Conservation (phyloP, 2,329 filamentous ascomycete species). For the Fusarium beomiforme region DNA sequence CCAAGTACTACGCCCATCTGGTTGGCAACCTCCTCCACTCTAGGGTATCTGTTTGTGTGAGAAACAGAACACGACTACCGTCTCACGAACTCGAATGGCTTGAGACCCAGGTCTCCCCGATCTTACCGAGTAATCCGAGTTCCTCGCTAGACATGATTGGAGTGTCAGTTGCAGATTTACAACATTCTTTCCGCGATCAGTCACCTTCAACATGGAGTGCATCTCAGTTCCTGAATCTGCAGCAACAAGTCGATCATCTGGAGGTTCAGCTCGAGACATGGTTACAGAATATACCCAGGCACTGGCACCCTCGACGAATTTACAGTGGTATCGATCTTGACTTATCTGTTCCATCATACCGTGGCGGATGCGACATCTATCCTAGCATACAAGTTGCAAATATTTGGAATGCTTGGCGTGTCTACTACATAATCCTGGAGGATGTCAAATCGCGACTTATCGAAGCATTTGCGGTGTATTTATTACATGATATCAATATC, state of each 20-base stretch:
- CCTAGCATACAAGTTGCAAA: constrained; percentile 28
- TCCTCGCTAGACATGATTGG: constrained; percentile 23
- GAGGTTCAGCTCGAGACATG: constrained; percentile 6
- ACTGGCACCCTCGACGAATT: constrained; percentile 3
- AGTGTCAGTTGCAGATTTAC: not conserved
- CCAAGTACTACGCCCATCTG: not conserved
- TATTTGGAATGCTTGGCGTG: constrained; percentile 31
- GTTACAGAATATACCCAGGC: not conserved
- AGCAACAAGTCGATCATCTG: not conserved
- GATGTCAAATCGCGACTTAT: not conserved
- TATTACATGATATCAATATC: rapidly evolving
- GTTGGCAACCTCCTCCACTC: constrained; percentile 27
- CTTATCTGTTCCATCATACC: not conserved
- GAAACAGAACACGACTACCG: not conserved
- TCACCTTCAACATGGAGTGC: rapidly evolving
- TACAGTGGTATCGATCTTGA: rapidly evolving
- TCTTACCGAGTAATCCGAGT: constrained; percentile 12
- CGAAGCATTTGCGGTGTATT: rapidly evolving
- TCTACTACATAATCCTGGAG: constrained; percentile 6
- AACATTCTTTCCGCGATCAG: not conserved
- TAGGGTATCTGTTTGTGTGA: constrained; percentile 1
- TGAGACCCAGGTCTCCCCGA: not conserved
- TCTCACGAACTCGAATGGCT: not conserved
- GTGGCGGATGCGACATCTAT: not conserved
- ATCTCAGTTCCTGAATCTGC: rapidly evolving